Evolutionary conservation across 495 filamentous ascomycete genomes (phyloP), one percentile per base, ranked within the genome.

Genomic region (Mytilinidion resinicola): DNA sequence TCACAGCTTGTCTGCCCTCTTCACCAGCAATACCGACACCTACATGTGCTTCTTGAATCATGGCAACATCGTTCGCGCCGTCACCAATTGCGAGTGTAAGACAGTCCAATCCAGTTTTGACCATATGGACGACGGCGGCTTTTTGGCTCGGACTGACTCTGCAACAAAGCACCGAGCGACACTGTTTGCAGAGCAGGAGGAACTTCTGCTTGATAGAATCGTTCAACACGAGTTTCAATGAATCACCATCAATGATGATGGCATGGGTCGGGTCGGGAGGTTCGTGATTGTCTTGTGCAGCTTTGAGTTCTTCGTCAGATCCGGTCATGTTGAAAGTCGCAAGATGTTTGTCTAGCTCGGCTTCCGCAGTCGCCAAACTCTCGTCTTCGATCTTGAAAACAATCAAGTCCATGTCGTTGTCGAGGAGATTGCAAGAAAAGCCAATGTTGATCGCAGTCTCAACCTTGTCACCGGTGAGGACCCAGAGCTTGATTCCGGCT

Each of bases 371-470:
- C 33, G 80, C 78, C 4, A 85, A 53, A 38, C 84, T 83, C 20
- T 88, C 85, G 51, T 95, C 88, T 11, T 86, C 78, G 43, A 95
- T 78, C 66, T 96, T 96, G 68, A 97, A 80, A 25, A 95, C 83
- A 63, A 99, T 88, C 46, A 99, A 77, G 61, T 99, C 93, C 95
- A 99, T 96, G 60, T 93, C 86, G 71, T 96, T 99, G 73, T 91
- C 87, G 43, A 99, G 80, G 37, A 99, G 81, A 59, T 99, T 99
- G 78, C 95, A 97, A 11, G 95, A 97, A 73, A 97, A 99, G 19
- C 95, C 95, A 71, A 99, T 99, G 73, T 99, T 99, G 81, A 99
- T 97, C 42, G 95, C 95, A 48, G 95, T 99, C 73, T 97, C 95
- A 48, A 97, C 92, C 74, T 96, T 99, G 77, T 99, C 95, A 55